A percentile compares a stretch with the other conserved stretches of the same genome.
Evolutionary conservation across 305 asterid species (phyloP).

Genomic region (Plantago coronopus): DNA sequence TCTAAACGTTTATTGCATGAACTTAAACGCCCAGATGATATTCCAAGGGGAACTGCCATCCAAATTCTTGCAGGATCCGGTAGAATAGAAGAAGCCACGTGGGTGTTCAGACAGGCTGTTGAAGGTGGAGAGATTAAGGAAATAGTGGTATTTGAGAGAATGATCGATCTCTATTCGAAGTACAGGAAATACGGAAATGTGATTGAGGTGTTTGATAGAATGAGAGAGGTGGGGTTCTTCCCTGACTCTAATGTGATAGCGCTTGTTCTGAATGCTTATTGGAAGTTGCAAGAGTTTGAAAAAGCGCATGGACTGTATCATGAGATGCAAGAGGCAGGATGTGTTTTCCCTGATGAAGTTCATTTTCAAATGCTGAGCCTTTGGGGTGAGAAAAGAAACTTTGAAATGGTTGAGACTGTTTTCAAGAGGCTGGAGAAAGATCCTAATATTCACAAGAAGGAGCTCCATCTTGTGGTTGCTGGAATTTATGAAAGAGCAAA

Average conservation of each 20-base stretch:
- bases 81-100: conserved; percentile 84
- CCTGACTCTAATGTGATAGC: conserved; percentile 61
- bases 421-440: conserved; percentile 50
- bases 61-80: conserved; percentile 78
- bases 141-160: conserved; percentile 53
- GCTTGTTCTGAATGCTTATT: conserved; percentile 69
- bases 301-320: conserved; percentile 55
- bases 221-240: conserved; percentile 64
- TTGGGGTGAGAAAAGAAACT: conserved; percentile 58
- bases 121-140: conserved; percentile 74
- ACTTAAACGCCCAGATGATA: conserved; percentile 75
- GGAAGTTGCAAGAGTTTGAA: conserved; percentile 64
- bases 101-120: conserved; percentile 81
- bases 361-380: conserved; percentile 89
- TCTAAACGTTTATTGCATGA: conserved; percentile 75
- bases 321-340: conserved; percentile 74
- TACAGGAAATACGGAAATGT: conserved; percentile 56
- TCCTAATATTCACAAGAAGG: conserved; percentile 69
- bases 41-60: conserved; percentile 79
- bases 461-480: conserved; percentile 72
- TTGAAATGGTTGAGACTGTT: conserved; percentile 51
- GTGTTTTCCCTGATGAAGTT: conserved; percentile 66
- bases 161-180: conserved; percentile 70
- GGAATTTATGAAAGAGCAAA: conserved; percentile 75
- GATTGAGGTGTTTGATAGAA: conserved; percentile 72